Evolutionary conservation across 495 filamentous ascomycete species (phyloP).

Genomic region (Penicillium chermesinum): DNA sequence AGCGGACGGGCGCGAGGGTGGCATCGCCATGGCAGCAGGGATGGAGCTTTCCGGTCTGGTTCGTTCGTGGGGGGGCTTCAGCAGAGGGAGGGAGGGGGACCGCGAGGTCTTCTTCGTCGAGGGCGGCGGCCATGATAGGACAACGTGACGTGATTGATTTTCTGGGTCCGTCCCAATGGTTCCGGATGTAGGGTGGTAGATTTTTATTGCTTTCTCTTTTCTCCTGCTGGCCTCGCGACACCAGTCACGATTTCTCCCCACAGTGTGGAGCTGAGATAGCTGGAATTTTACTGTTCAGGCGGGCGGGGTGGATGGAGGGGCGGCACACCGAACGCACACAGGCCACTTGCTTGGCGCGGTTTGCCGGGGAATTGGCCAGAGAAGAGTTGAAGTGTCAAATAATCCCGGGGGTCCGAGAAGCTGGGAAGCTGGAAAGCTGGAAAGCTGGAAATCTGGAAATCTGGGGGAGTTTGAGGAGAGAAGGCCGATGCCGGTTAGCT

Average conservation of each 20-base stretch:
- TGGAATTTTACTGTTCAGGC: conserved; percentile 12
- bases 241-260: conserved; percentile 29
- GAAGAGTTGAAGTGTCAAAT: not conserved
- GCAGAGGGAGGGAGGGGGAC: conserved; percentile 70
- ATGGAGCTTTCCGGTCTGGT: conserved; percentile 24
- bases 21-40: conserved; percentile 44
- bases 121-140: conserved; percentile 46
- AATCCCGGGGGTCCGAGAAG: too few relatives aligned
- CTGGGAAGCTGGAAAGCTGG: not conserved
- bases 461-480: not conserved
- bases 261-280: conserved; percentile 24
- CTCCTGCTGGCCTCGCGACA: conserved; percentile 21
- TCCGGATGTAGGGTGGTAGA: conserved; percentile 17
- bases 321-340: not conserved
- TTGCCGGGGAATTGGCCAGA: not conserved
- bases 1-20: conserved; percentile 38
- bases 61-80: conserved; percentile 38
- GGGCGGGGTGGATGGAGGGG: conserved; percentile 15
- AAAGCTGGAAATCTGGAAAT: not conserved
- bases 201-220: conserved; percentile 13
- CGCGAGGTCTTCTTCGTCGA: conserved; percentile 88
- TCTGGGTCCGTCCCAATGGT: conserved; percentile 21
- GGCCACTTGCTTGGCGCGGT: not conserved
- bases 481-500: not conserved
- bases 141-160: conserved; percentile 46